Evolutionary conservation across 768 basidiomycete species (phyloP).

Genomic region (Podaxis sp.): DNA sequence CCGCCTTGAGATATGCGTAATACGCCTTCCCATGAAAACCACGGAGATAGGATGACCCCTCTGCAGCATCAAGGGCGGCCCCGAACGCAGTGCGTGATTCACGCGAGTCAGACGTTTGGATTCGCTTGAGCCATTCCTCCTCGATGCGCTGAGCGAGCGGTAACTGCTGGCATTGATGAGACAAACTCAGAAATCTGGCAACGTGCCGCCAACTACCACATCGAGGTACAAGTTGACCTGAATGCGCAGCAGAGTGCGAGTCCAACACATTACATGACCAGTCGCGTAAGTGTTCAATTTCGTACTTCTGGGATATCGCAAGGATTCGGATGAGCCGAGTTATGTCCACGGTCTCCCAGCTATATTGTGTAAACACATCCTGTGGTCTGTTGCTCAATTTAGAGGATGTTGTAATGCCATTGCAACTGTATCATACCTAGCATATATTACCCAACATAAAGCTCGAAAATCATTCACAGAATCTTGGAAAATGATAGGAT

Average conservation of each 20-base stretch:
- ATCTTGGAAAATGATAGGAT: slow-evolving; percentile 7
- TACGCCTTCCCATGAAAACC: background rate
- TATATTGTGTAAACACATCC: background rate
- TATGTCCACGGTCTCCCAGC: background rate
- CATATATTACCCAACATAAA: slow-evolving; percentile 4
- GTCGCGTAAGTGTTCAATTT: background rate
- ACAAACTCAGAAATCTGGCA: background rate
- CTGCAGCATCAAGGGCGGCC: background rate
- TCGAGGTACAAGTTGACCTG: background rate
- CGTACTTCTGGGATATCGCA: background rate
- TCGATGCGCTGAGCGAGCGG: background rate
- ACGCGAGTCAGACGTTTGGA: background rate
- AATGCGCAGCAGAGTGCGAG: background rate
- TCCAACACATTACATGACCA: background rate
- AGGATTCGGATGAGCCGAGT: background rate
- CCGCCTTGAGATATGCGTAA: background rate
- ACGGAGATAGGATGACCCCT: background rate
- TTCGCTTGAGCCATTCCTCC: background rate
- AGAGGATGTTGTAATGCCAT: background rate
- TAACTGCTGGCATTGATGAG: background rate
- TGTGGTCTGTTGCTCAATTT: background rate
- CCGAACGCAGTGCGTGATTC: background rate
- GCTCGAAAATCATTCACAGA: background rate
- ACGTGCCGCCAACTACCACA: background rate
- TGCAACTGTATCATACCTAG: background rate